These are phyloP conservation scores for Thraustochytrium striatum DNA, from an alignment of 352 stramenopile species.

Conservation along the genomic window DNA sequence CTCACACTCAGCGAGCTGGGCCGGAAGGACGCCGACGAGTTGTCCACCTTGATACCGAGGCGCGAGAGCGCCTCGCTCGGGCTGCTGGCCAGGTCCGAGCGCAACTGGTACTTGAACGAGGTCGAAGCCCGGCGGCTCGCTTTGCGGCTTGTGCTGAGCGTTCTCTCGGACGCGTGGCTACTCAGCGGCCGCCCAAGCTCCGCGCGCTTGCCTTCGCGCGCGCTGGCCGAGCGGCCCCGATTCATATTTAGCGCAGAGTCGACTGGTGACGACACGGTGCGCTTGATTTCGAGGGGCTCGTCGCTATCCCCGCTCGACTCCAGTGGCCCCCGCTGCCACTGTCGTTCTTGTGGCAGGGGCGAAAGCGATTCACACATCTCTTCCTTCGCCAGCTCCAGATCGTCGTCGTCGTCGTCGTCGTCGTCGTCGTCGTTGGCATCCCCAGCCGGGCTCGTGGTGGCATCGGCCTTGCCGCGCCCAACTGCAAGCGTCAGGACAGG, in stretches of 20 bases:
- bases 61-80: neutral
- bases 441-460: neutral
- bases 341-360: too few relatives aligned
- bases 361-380: neutral
- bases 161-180: too few relatives aligned
- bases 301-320: too few relatives aligned
- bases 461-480: neutral
- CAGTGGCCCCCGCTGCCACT: too few relatives aligned
- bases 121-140: neutral
- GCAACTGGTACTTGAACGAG: constrained; percentile 27
- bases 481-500: too few relatives aligned
- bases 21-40: neutral
- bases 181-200: too few relatives aligned
- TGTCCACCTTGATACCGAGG: neutral
- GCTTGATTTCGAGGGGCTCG: too few relatives aligned
- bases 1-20: neutral
- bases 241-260: too few relatives aligned
- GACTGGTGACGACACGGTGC: too few relatives aligned
- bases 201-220: too few relatives aligned
- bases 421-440: neutral
- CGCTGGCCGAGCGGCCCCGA: too few relatives aligned
- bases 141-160: too few relatives aligned
- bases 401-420: neutral
- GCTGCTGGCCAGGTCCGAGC: neutral
- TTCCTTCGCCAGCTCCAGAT: neutral